Base-by-base conservation (phyloP, 306 rosid species). In the Geum urbanum region DNA sequence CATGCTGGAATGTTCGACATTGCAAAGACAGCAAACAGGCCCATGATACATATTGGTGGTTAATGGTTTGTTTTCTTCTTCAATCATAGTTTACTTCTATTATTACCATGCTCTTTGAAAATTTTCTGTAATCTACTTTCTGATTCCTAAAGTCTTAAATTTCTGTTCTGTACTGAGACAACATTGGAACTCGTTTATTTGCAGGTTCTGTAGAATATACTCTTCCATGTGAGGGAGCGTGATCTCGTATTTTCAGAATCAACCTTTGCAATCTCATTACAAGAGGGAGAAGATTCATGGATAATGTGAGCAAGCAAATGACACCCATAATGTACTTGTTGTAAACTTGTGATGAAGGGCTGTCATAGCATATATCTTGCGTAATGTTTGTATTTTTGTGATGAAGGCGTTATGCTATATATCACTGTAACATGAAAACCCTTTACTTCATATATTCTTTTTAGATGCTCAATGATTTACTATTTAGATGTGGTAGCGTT, bases 41-140 rank as follows among this genome's bases (percentile, higher is more conserved):
- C 98, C 11, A 90, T 94, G 98, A 88, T 94, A 69, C 98, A 88
- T 81, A 88, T 94, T 44, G 98, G 98, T 41, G 98, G 98, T 84
- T 91, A 79, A 85, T 86, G 81, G 77, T 63, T 72, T 78, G 56
- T 80, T 45, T 70, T 5, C 9, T 35, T 35, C 37, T 16, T 9
- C 18, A 8, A 48, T 35, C 45, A 9, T 48, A 2, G 13, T 65
- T 8, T 22, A 27, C 32, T 27, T 27, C 32, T 27, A 27, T 24
- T 8, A 15, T 65, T 3, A 14, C 43, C 55, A 49, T 48, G 35
- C 45, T 48, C 27, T 66, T 48, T 3, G 15, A 16, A 27, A 39
- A 32, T 9, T 27, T 8, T 66, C 6, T 27, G 35, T 47, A 47
- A 44, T 47, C 6, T 57, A 18, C 12, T 27, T 27, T 5, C 41